Conservation (phyloP, 352 stramenopile species). For the Pythium volutum region DNA sequence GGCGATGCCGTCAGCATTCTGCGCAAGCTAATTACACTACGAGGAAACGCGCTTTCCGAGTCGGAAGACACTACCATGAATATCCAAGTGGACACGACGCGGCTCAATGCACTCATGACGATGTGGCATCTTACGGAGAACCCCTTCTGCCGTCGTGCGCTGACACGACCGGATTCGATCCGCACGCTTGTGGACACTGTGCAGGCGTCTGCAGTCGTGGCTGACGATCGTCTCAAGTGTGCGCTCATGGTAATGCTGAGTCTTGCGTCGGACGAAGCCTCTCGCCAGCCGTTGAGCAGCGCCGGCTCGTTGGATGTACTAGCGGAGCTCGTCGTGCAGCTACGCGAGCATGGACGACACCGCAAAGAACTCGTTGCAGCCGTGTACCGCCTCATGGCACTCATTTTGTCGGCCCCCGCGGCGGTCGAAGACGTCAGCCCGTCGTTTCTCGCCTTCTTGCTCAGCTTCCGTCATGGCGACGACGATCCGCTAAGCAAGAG, state of each 20-base stretch:
- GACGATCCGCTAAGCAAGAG: neutral
- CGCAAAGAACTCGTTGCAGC: conserved; percentile 12
- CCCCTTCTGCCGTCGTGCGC: conserved; percentile 36
- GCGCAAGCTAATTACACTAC: conserved; percentile 23
- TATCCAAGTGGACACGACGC: conserved; percentile 22
- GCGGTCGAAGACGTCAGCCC: conserved; percentile 45
- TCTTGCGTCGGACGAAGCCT: conserved; percentile 30
- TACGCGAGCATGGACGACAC: neutral
- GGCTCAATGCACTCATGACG: conserved; percentile 45
- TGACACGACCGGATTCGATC: conserved; percentile 48
- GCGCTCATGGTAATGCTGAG: conserved; percentile 36
- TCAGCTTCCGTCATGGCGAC: conserved; percentile 38
- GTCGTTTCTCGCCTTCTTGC: conserved; percentile 53
- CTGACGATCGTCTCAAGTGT: conserved; percentile 39
- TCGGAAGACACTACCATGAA: neutral
- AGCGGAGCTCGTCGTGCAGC: conserved; percentile 26
- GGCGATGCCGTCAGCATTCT: conserved; percentile 41
- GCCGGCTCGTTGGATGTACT: conserved; percentile 39
- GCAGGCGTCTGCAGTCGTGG: conserved; percentile 7
- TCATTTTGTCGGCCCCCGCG: conserved; percentile 44
- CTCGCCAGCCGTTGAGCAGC: conserved; percentile 40
- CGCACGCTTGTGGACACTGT: conserved; percentile 47
- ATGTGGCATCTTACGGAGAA: conserved; percentile 60
- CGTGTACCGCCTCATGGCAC: conserved; percentile 50
- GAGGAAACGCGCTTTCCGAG: neutral